Evolutionary conservation across 2,329 filamentous ascomycete genomes (phyloP).

Genomic region (Cladorrhinum sp.): DNA sequence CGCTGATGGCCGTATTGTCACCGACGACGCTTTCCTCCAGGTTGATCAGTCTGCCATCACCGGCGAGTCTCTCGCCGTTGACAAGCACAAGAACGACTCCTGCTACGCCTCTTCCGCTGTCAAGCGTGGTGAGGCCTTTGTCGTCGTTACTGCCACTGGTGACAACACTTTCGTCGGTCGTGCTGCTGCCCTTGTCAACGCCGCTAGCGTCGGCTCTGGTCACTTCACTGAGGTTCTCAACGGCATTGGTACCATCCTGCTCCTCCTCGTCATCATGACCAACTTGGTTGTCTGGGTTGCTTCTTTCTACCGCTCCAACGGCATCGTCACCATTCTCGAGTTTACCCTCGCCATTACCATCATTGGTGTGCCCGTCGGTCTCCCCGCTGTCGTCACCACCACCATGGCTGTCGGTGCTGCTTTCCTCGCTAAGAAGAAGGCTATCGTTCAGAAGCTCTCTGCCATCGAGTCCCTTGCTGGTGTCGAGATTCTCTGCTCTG

Average conservation of each 20-base stretch:
- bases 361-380: slow-evolving; percentile 88
- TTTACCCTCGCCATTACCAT: slow-evolving; percentile 89
- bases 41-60: slow-evolving; percentile 92
- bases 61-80: slow-evolving; percentile 85
- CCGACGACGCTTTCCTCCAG: slow-evolving; percentile 79
- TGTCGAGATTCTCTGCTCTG: slow-evolving; percentile 90
- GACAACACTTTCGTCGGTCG: slow-evolving; percentile 89
- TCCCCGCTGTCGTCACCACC: slow-evolving; percentile 88
- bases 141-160: slow-evolving; percentile 79
- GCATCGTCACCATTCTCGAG: slow-evolving; percentile 73
- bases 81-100: slow-evolving; percentile 78
- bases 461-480: slow-evolving; percentile 90
- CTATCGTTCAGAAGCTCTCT: slow-evolving; percentile 88
- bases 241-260: slow-evolving; percentile 76
- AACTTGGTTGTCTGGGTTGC: slow-evolving; percentile 81
- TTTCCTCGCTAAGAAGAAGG: slow-evolving; percentile 88
- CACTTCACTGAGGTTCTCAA: slow-evolving; percentile 92
- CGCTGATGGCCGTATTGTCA: slow-evolving; percentile 82
- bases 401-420: slow-evolving; percentile 93
- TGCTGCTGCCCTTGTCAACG: slow-evolving; percentile 79
- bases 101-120: slow-evolving; percentile 84
- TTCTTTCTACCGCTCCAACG: slow-evolving; percentile 83
- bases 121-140: slow-evolving; percentile 84
- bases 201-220: slow-evolving; percentile 69
- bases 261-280: slow-evolving; percentile 77